Evolutionary conservation across 2,329 filamentous ascomycete genomes (phyloP).

Genomic region (Fusarium sp.): DNA sequence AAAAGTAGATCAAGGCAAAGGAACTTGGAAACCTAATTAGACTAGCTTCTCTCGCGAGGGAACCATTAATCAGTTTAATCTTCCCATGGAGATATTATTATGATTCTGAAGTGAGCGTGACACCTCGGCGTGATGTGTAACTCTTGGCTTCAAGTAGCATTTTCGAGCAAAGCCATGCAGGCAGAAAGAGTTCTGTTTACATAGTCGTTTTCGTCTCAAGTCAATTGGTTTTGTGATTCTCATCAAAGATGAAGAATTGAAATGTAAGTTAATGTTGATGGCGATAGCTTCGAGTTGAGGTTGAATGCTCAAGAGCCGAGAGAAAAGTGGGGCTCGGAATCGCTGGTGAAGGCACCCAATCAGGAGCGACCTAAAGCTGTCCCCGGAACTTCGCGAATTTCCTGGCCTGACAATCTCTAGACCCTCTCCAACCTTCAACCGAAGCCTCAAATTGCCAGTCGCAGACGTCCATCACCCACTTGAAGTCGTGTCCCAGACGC

Average conservation of each 20-base stretch:
- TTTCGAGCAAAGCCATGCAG: neutral
- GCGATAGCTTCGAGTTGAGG: neutral
- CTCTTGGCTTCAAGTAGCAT: neutral
- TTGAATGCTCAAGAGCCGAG: neutral
- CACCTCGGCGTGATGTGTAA: neutral
- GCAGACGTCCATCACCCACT: constrained; percentile 43
- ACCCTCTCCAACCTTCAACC: constrained; percentile 46
- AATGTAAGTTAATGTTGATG: neutral
- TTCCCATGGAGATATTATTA: neutral
- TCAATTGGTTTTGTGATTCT: neutral
- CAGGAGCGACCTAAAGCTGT: constrained; percentile 46
- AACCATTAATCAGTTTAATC: neutral
- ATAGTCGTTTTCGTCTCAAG: neutral
- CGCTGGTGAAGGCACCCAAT: constrained; percentile 43
- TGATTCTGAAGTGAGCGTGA: neutral
- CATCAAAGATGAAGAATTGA: neutral
- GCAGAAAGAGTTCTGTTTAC: neutral
- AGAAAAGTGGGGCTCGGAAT: constrained; percentile 40
- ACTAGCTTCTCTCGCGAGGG: neutral
- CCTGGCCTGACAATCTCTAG: constrained; percentile 49
- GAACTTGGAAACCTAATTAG: neutral
- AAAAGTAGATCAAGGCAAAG: constrained; percentile 11
- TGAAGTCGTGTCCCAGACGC: constrained; percentile 41
- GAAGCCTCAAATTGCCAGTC: constrained; percentile 43
- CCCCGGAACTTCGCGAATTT: constrained; percentile 51